Base-by-base conservation (phyloP, 2,329 filamentous ascomycete genomes). In the Pseudophaeomoniella oleicola region DNA sequence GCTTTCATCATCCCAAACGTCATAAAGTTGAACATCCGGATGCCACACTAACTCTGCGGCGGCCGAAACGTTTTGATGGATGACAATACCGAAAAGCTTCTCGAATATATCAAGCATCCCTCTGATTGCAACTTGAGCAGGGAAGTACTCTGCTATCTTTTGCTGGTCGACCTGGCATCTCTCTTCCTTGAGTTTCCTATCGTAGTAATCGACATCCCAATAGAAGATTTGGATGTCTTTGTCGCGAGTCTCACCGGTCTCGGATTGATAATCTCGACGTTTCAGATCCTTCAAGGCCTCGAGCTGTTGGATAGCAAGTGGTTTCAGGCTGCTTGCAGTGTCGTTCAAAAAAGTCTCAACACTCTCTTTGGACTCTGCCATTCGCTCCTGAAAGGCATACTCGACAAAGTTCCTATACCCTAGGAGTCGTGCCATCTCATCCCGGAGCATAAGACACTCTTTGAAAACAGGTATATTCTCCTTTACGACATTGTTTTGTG, bases 21-120 rank as follows among this genome's bases (percentile, higher is more conserved):
- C 80, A 62, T 85, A 88, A 39, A 88, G 57, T 42, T 81, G 75
- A n/a, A 87, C 81, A 48, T 88, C 83, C 44, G 81, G 72, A 49
- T 90, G 83, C 83, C 83, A 90, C 1, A 75, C 80, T 41, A 83
- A 57, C 29, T 65, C 64, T 35, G 72, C 67, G 22, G 78, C 69
- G n/a, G 12, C 6, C 29, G 16, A 33, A 10, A 11, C 16, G 16
- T 90, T 64, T 59, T 87, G 72, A 12, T 87, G 72, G 49, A 90
- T 90, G 4, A 75, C 72, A 22, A 92, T 66, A 12, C 83, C 84
- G 45, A 92, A 85, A 4, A 90, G 67, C 53, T 83, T 69, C 58
- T 90, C 81, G 44, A 90, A 90, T 49, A 88, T 88, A 48, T 75
- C 70, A 34, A 90, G 66, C 83, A 92, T 88, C 39, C 75, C 78